These are phyloP conservation scores for Thermothielavioides terrestris DNA, from an alignment of 495 filamentous ascomycete genomes.

Conservation along the genomic window DNA sequence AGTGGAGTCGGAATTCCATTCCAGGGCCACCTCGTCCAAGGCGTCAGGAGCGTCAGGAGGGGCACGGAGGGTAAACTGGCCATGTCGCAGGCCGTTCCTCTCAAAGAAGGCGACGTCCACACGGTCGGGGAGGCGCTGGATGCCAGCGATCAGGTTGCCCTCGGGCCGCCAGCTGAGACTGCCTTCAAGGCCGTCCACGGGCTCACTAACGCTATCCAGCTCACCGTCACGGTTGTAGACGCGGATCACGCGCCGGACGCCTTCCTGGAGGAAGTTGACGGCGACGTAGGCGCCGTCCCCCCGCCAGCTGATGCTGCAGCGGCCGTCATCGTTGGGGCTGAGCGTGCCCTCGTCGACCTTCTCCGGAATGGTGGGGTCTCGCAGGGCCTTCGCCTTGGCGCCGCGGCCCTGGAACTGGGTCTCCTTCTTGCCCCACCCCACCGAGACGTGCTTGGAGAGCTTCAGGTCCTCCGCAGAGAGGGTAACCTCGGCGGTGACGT, in stretches of 20 bases:
- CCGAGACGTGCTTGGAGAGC: conserved; percentile 88
- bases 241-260: conserved; percentile 64
- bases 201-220: conserved; percentile 86
- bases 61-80: conserved; percentile 71
- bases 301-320: conserved; percentile 76
- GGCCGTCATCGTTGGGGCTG: conserved; percentile 60
- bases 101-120: conserved; percentile 94
- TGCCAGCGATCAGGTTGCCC: conserved; percentile 79
- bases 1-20: conserved; percentile 87
- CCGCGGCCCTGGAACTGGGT: conserved; percentile 95
- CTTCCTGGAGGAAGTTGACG: conserved; percentile 63
- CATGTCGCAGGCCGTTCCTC: conserved; percentile 88
- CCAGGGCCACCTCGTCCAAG: conserved; percentile 52
- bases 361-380: conserved; percentile 91
- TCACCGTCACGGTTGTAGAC: conserved; percentile 85
- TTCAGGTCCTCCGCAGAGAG: conserved; percentile 71
- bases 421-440: conserved; percentile 97
- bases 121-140: conserved; percentile 59
- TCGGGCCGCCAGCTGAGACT: conserved; percentile 84
- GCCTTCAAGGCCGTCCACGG: conserved; percentile 80
- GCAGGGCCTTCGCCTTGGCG: conserved; percentile 79
- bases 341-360: conserved; percentile 77
- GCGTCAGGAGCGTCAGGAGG: conserved; percentile 46
- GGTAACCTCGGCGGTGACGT: conserved; percentile 63
- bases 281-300: conserved; percentile 91